A percentile compares a stretch with the other conserved stretches of the same genome.
Evolutionary conservation across 768 basidiomycete genomes (phyloP).

Genomic region (Collybia sp.): DNA sequence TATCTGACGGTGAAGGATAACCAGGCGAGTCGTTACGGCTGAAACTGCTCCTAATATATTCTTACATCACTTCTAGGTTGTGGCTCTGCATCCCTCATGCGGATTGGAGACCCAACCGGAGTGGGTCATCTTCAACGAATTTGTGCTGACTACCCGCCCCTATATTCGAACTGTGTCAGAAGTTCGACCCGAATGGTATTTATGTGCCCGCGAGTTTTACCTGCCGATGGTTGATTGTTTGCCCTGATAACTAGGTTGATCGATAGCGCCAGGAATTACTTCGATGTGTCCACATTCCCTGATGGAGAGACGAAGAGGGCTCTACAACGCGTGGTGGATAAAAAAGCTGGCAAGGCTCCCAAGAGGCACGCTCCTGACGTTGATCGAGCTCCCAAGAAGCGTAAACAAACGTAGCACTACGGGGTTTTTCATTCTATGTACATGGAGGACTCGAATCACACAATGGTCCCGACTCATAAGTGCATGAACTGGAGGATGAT

Average conservation of each 20-base stretch:
- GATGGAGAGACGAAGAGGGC: slow-evolving; percentile 71
- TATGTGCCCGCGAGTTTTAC: slow-evolving; percentile 4
- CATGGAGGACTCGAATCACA: too few relatives aligned
- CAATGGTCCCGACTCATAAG: too few relatives aligned
- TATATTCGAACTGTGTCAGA: slow-evolving; percentile 93
- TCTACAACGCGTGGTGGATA: slow-evolving; percentile 48
- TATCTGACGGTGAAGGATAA: slow-evolving; percentile 96
- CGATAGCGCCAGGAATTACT: slow-evolving; percentile 50
- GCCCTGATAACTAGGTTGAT: slow-evolving; percentile 37
- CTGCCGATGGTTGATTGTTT: slow-evolving; percentile 2
- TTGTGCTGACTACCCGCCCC: slow-evolving; percentile 83
- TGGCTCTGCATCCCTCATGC: slow-evolving; percentile 80
- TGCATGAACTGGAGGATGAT: too few relatives aligned
- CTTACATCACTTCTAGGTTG: slow-evolving; percentile 37
- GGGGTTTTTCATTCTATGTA: too few relatives aligned
- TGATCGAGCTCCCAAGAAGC: slow-evolving; percentile 25
- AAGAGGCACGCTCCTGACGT: slow-evolving; percentile 18
- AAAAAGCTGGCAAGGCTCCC: slow-evolving; percentile 40
- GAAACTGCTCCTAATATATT: background rate
- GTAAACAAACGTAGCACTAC: too few relatives aligned
- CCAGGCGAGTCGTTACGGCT: slow-evolving; percentile 46
- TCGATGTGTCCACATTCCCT: slow-evolving; percentile 58
- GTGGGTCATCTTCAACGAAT: slow-evolving; percentile 94
- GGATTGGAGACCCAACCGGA: slow-evolving; percentile 85
- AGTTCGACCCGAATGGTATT: slow-evolving; percentile 81